Evolutionary conservation across 176 grass and related monocot genomes (phyloP).

Genomic region (Typha latifolia): DNA sequence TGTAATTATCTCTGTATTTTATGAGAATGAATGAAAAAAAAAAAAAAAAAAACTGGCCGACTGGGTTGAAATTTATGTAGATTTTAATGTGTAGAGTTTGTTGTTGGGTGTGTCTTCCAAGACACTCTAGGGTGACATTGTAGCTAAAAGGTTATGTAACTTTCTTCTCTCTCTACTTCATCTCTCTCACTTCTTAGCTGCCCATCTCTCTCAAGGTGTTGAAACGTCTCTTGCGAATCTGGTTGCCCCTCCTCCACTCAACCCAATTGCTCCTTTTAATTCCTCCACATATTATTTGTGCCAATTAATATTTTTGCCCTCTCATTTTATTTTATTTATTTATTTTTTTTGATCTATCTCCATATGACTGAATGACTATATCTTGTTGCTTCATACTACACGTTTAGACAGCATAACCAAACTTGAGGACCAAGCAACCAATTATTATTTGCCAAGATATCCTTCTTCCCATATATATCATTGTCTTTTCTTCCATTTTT

Average conservation of each 20-base stretch:
- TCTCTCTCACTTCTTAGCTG: neutral
- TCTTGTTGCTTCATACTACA: conserved; percentile 6
- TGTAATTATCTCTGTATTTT: no score
- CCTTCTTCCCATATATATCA: neutral
- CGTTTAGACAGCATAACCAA: conserved; percentile 41
- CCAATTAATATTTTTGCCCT: neutral
- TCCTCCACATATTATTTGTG: neutral
- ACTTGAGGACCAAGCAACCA: conserved; percentile 66
- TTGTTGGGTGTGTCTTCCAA: conserved; percentile 73
- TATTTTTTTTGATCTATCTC: neutral
- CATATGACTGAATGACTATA: neutral
- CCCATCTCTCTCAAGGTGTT: conserved; percentile 36
- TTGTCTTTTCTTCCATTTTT: conserved; percentile 17
- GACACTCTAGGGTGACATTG: conserved; percentile 78
- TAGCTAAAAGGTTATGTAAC: conserved; percentile 15
- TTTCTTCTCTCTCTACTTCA: neutral
- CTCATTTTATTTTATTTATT: neutral
- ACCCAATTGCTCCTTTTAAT: conserved; percentile 27
- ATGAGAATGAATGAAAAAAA: no score
- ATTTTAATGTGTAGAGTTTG: conserved; percentile 3
- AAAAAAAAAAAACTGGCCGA: no score
- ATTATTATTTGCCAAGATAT: conserved; percentile 29
- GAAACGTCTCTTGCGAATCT: conserved; percentile 69
- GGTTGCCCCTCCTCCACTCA: conserved; percentile 91
- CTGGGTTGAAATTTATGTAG: no score